A percentile compares a stretch with the other conserved stretches of the same genome.
These are phyloP conservation scores for Amyloporia xantha DNA, from an alignment of 768 basidiomycete genomes.

Conservation along the genomic window DNA sequence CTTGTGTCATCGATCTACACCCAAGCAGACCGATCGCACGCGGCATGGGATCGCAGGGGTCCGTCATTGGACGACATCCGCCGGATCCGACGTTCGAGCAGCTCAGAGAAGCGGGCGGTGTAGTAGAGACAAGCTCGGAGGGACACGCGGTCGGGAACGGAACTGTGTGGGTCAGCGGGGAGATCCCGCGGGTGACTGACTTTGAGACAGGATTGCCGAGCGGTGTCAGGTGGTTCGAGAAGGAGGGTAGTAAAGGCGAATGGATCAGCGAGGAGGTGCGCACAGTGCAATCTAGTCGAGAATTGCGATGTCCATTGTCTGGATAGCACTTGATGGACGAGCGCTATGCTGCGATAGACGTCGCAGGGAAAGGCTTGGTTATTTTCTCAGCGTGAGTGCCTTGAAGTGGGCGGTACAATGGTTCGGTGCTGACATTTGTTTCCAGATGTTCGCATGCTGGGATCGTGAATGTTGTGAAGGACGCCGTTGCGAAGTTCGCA, in stretches of 20 bases:
- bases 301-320: neutral
- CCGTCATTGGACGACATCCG: slow-evolving; percentile 52
- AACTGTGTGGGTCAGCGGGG: slow-evolving; percentile 73
- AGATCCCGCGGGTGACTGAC: slow-evolving; percentile 63
- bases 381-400: slow-evolving; percentile 74
- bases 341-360: slow-evolving; percentile 69
- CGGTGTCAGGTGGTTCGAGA: slow-evolving; percentile 51
- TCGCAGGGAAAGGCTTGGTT: slow-evolving; percentile 74
- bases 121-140: slow-evolving; percentile 46
- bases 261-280: slow-evolving; percentile 55
- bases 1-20: slow-evolving; percentile 65
- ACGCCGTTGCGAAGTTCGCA: slow-evolving; percentile 54
- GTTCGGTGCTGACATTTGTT: neutral
- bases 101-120: slow-evolving; percentile 49
- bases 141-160: slow-evolving; percentile 62
- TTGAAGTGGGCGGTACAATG: neutral
- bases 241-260: slow-evolving; percentile 16
- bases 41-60: slow-evolving; percentile 64
- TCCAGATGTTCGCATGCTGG: slow-evolving; percentile 70
- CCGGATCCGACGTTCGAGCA: slow-evolving; percentile 67
- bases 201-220: slow-evolving; percentile 68
- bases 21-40: slow-evolving; percentile 68
- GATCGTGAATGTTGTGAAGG: slow-evolving; percentile 75
- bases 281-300: neutral
- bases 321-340: slow-evolving; percentile 75